These are phyloP conservation scores for Chrysoporthe deuterocubensis DNA, from an alignment of 2,329 filamentous ascomycete species.

Conservation along the genomic window DNA sequence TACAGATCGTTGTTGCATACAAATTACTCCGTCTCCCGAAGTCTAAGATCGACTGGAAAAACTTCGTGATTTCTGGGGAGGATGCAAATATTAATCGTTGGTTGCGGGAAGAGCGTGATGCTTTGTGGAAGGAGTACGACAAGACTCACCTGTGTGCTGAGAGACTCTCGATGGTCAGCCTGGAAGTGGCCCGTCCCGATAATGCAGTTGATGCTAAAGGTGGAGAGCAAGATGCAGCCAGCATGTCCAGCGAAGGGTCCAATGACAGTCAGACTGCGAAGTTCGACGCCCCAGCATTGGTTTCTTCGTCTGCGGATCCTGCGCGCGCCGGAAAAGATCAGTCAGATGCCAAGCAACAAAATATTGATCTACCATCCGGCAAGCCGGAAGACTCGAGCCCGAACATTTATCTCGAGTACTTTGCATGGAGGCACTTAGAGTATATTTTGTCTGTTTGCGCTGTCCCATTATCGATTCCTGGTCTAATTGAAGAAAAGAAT, in stretches of 20 bases:
- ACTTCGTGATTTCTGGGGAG: slow-evolving; percentile 11
- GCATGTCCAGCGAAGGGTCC: no score
- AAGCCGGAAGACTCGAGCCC: not conserved
- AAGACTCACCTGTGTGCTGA: not conserved
- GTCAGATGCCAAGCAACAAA: not conserved
- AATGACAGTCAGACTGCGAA: no score
- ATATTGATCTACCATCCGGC: no score
- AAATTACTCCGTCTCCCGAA: not conserved
- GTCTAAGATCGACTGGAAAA: not conserved
- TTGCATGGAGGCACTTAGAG: slow-evolving; percentile 11
- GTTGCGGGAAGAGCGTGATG: not conserved
- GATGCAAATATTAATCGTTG: not conserved
- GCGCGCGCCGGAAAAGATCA: not conserved
- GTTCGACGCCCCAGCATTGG: no score
- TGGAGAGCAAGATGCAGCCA: no score
- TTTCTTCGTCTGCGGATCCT: not conserved
- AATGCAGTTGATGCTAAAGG: no score
- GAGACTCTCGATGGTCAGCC: not conserved
- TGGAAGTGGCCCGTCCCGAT: not conserved
- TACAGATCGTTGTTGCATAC: slow-evolving; percentile 13
- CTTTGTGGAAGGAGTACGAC: not conserved
- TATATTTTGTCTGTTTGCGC: not conserved
- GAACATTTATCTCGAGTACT: slow-evolving; percentile 3
- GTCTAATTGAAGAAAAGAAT: not conserved
- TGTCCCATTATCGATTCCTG: not conserved